Evolutionary conservation across 2,329 filamentous ascomycete species (phyloP), one percentile per base, ranked within the genome.

Genomic region (Zymoseptoria pseudotritici): DNA sequence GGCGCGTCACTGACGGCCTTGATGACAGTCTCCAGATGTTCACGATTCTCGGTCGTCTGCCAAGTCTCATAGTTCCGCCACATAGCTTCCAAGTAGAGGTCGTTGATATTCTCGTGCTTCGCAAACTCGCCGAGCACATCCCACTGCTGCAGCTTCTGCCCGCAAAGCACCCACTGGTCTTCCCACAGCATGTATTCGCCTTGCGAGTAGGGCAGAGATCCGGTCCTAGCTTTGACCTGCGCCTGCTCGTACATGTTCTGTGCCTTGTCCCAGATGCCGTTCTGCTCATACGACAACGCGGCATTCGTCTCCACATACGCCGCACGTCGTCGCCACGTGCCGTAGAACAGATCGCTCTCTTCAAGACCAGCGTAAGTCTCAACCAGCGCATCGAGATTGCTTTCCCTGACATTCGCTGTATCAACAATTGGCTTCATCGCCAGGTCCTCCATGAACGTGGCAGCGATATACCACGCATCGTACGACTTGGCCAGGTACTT

Each of bases 171-270:
- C 94, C 94, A 99, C 69, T 99, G 95, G 71, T 99, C 94, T 76
- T 99, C 94, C 94, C 94, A 99, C 1, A 99, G 83, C 84, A 96
- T 97, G 76, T 99, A 99, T 75, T 99, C 94, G 31, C 88, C 91
- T 69, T 95, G 90, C 0, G 93, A 96, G 74, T 97, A 97, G 0
- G 94, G 93, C 62, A 97, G 86, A n/a, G 93, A 90, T 56, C 92
- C 94, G 0, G 93, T 97, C 53, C 95, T 86, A 52, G 95, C 94
- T 74, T 97, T 99, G 73, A 99, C 91, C 75, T 99, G 95, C 0
- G 95, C 94, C 58, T 88, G 88, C 75, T 99, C 94, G 74, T 97
- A 99, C 78, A 97, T 88, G 70, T 90, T 89, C 76, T 99, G 95
- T 1, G 95, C 92, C 76, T 97, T 97, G 70, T 99, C 94, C 95